phyloP scores from a whole-genome alignment of 1,284 basidiomycete genomes.

The Sutorius eximius region DNA sequence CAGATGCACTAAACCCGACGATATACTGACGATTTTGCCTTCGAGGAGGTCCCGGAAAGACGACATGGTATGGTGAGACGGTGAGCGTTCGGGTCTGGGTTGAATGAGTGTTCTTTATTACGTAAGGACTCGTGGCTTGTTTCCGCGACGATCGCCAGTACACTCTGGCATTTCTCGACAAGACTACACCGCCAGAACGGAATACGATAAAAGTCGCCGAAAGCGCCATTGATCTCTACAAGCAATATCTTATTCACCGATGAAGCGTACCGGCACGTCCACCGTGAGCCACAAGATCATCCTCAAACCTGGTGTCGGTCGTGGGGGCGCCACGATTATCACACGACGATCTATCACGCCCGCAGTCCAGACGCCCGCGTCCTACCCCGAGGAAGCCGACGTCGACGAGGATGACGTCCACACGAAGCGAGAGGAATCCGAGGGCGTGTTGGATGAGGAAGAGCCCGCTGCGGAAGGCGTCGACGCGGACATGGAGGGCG shows the following conservation, averaged over 20 bases:
- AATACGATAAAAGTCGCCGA: not conserved
- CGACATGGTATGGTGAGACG: constrained; percentile 22
- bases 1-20: constrained; percentile 11
- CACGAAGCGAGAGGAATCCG: constrained; percentile 36
- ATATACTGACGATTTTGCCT: constrained; percentile 50
- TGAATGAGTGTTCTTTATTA: constrained; percentile 1
- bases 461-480: constrained; percentile 35
- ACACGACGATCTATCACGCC: constrained; percentile 34
- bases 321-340: constrained; percentile 34
- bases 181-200: not conserved
- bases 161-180: not conserved
- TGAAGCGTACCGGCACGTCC: constrained; percentile 28
- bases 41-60: constrained; percentile 45
- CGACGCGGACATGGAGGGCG: constrained; percentile 36
- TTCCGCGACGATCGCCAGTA: not conserved
- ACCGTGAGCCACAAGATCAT: constrained; percentile 46
- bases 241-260: not conserved
- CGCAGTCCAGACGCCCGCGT: constrained; percentile 12
- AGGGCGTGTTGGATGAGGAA: constrained; percentile 33
- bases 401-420: constrained; percentile 26
- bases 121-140: constrained; percentile 12
- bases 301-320: constrained; percentile 46
- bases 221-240: not conserved
- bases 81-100: not conserved
- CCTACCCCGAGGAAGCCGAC: constrained; percentile 31